phyloP scores from a whole-genome alignment of 2,329 filamentous ascomycete genomes.

The Akanthomyces lecanii region DNA sequence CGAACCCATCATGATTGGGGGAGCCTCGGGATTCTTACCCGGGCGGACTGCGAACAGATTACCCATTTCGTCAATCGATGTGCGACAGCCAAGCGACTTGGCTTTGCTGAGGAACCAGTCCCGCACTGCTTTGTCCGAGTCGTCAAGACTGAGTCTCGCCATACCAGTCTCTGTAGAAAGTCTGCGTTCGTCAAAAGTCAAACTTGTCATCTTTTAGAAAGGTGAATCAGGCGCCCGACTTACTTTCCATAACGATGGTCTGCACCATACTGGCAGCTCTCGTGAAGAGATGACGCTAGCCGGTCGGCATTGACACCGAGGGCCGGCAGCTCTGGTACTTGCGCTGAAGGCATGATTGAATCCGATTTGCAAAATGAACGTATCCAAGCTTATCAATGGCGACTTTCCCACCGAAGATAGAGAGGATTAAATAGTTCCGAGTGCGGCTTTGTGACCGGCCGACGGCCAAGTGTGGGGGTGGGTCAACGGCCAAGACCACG shows the following conservation, averaged over 20 bases:
- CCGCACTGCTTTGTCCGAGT: conserved; percentile 67
- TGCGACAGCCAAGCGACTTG: conserved; percentile 59
- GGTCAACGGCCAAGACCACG: conserved; percentile 31
- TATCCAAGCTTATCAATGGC: not conserved
- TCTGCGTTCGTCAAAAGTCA: not conserved
- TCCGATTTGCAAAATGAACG: not conserved
- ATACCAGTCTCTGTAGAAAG: conserved; percentile 62
- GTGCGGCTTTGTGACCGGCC: not conserved
- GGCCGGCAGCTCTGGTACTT: not conserved
- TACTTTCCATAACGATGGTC: conserved; percentile 29
- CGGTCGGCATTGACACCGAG: conserved; percentile 23
- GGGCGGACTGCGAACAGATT: conserved; percentile 71
- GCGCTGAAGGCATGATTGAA: not conserved
- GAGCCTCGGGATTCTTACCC: conserved; percentile 47
- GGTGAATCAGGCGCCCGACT: conserved; percentile 19
- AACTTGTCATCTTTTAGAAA: not conserved
- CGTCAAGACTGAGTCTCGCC: conserved; percentile 69
- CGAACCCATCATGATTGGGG: conserved; percentile 63
- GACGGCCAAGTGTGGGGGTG: conserved; percentile 23
- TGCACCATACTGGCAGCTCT: conserved; percentile 31
- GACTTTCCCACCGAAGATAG: not conserved
- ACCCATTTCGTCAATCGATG: conserved; percentile 72
- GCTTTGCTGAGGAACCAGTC: conserved; percentile 72
- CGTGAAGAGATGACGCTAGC: conserved; percentile 29
- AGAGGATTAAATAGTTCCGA: conserved; percentile 1